Base-by-base conservation (phyloP, 805 yeast genomes). In the Lachancea lanzarotensis region DNA sequence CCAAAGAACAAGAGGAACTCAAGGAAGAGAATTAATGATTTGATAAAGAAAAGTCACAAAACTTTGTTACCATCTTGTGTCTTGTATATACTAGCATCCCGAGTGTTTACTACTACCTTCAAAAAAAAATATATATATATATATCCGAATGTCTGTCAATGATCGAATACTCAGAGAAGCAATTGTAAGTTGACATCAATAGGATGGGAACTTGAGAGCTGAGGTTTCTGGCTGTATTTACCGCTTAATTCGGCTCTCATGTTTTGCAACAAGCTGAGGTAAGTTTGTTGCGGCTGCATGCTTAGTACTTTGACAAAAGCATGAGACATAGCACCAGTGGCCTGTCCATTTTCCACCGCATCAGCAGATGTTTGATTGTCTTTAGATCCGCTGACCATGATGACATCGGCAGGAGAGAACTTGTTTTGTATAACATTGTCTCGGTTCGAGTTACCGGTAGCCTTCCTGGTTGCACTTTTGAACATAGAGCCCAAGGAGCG, bases 331-430 rank as follows among this genome's bases (percentile, higher is more conserved):
- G 95, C 95, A 46, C 95, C 95, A 0, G 93, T 84, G 35, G 80
- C 76, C 11, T 64, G 66, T 22, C 90, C 89, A 32, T 77, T 79
- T 57, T 82, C 87, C 17, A 68, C 70, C 0, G 95, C 84, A 63
- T 86, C 95, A 6, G 95, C 95, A 27, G 83, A 76, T 0, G 95
- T 86, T 65, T 86, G 95, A 42, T 76, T 73, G 64, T 86, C 95
- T 59, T 83, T 84, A 52, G 95, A 87, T 4, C 95, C 95, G 2
- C 88, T 79, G 44, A 86, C 68, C 65, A 79, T 75, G 19, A 86
- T 75, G 16, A 81, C 84, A 64, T 86, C 95, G 2, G 91, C 90
- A 0, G 88, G 76, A 0, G 88, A 76, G 52, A 81, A 76, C 58
- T 84, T 85, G 25, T 74, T 67, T 51, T 74, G 75, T 47, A 66